phyloP scores from a whole-genome alignment of 352 stramenopile species.

The Phytophthora tentaculata region DNA sequence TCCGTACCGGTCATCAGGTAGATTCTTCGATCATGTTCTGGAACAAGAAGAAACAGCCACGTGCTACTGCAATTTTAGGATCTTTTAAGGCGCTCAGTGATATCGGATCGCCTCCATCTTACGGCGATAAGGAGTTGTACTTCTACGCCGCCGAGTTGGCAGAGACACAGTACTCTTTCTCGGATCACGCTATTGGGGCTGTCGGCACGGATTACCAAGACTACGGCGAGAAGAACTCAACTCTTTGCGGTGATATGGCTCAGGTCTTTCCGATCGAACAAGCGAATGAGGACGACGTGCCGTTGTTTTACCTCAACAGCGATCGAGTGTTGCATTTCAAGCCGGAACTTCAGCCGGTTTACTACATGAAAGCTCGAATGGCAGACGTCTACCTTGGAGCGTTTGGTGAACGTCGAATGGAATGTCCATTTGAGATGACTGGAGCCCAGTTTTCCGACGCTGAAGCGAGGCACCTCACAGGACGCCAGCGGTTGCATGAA shows the following conservation, averaged over 20 bases:
- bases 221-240: slow-evolving; percentile 33
- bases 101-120: slow-evolving; percentile 37
- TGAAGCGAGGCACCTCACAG: slow-evolving; percentile 40
- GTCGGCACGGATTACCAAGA: slow-evolving; percentile 29
- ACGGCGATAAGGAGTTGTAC: slow-evolving; percentile 63
- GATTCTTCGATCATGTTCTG: slow-evolving; percentile 66
- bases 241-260: slow-evolving; percentile 32
- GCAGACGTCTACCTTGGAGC: slow-evolving; percentile 49
- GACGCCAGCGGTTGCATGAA: slow-evolving; percentile 44
- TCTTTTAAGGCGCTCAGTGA: slow-evolving; percentile 43
- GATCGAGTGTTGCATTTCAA: slow-evolving; percentile 51
- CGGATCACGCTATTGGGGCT: slow-evolving; percentile 40
- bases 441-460: slow-evolving; percentile 31
- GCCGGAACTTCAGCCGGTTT: slow-evolving; percentile 40
- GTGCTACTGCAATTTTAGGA: slow-evolving; percentile 52
- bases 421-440: slow-evolving; percentile 59
- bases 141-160: slow-evolving; percentile 61
- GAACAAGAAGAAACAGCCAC: slow-evolving; percentile 52
- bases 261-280: slow-evolving; percentile 33
- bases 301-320: slow-evolving; percentile 63
- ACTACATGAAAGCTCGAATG: slow-evolving; percentile 46
- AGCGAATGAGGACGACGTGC: slow-evolving; percentile 16
- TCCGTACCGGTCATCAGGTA: slow-evolving; percentile 52
- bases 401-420: slow-evolving; percentile 44
- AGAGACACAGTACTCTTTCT: slow-evolving; percentile 56